Base-by-base conservation (phyloP, 169 alveolate genomes). In the Babesia gibsoni region DNA sequence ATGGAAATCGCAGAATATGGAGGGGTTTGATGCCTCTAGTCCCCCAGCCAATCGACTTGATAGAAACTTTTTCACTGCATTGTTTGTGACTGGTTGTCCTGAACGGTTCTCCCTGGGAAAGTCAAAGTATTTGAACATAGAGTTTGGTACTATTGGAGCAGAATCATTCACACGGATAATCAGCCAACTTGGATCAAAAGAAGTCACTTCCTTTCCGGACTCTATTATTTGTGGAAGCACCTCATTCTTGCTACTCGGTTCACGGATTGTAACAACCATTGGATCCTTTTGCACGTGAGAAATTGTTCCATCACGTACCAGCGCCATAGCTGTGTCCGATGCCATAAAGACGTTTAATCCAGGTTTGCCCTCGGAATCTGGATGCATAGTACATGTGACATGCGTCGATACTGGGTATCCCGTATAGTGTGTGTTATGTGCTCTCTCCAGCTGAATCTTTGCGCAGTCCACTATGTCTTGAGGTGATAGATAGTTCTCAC, bases 401-500 rank as follows among this genome's bases (percentile, higher is more conserved):
- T 75, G 87, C 36, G 89, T 90, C 54, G 89, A 69, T 25, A 91
- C 72, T 45, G 92, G 91, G 68, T 92, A 92, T 14, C 91, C 87
- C 2, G 96, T 89, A 87, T 83, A 92, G 39, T 92, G 96, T 10
- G 52, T 70, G 52, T 67, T 53, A 43, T 75, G 67, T 5, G 59
- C 56, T 42, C 83, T 64, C 16, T 39, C 57, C 32, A 70, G 65
- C 63, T 87, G 92, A 30, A 82, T 52, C 48, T 72, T 78, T 2
- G 93, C 93, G 57, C 88, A 61, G 37, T 84, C 67, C 20, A 90
- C 57, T n/a, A 97, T 89, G 79, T 96, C 99, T 45, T 94, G 78
- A 37, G 99, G 84, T 4, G 97, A 91, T 46, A 97, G 82, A 63
- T 93, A 91, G 52, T 94, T 94, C 52, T 96, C 98, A 69, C 97